Percentiles rank a stretch among this genome's conserved stretches.
Evolutionary conservation across 2,329 filamentous ascomycete species (phyloP).

Genomic region (Fusarium xyrophilum): DNA sequence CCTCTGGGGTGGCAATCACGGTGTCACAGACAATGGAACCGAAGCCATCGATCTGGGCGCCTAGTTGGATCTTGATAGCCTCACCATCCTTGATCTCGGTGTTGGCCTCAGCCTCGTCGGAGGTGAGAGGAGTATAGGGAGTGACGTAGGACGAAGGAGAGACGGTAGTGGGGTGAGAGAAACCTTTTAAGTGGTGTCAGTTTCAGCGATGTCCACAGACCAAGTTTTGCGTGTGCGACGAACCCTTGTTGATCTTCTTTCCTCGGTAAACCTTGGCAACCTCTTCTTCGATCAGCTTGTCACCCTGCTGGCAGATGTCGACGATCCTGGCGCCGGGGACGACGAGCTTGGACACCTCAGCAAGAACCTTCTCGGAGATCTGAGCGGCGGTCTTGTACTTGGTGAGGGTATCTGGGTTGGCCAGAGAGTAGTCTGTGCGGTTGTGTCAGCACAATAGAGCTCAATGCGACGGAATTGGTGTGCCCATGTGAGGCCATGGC

Average conservation of each 20-base stretch:
- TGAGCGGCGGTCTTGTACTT: constrained; percentile 98
- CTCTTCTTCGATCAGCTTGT: constrained; percentile 93
- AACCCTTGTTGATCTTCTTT: constrained; percentile 95
- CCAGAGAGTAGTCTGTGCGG: constrained; percentile 82
- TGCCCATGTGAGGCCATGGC: constrained; percentile 13
- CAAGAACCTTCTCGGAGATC: constrained; percentile 95
- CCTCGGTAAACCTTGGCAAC: constrained; percentile 95
- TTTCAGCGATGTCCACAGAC: constrained; percentile 21
- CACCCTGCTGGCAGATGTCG: constrained; percentile 92
- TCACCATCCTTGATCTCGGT: constrained; percentile 83
- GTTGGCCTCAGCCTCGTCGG: constrained; percentile 84
- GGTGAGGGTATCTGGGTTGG: constrained; percentile 92
- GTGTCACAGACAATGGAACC: constrained; percentile 96
- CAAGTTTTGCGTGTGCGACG: constrained; percentile 40
- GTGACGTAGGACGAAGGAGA: constrained; percentile 95
- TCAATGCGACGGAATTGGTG: constrained; percentile 1
- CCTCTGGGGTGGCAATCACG: constrained; percentile 72
- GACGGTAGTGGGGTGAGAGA: constrained; percentile 92
- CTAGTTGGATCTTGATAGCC: constrained; percentile 96
- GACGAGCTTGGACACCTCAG: constrained; percentile 76
- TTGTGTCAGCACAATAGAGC: constrained; percentile 8
- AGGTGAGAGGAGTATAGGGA: constrained; percentile 90
- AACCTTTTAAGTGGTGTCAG: constrained; percentile 60
- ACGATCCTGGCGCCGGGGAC: constrained; percentile 91
- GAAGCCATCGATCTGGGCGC: constrained; percentile 97